Base-by-base conservation (phyloP, 148 eudicot genomes). In the Nepenthes gracilis region DNA sequence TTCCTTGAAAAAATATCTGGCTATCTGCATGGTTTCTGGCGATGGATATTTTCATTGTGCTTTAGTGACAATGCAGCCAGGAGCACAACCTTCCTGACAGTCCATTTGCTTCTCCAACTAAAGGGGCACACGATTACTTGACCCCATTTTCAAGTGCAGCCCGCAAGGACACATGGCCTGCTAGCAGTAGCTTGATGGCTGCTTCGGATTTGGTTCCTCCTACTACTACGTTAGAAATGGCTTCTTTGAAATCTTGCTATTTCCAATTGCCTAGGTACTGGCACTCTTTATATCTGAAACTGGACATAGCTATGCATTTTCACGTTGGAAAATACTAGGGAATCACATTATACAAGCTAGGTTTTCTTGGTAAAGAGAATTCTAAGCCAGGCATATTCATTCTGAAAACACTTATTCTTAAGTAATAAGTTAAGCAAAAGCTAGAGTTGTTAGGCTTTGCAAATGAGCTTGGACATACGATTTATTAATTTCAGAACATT, bases 41-140 rank as follows among this genome's bases (percentile, higher is more conserved):
- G 8, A 52, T 52, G 55, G 55, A 23, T 14, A 52, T 52, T 52
- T 32, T n/a, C 15, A 11, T 6, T 52, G 14, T n/a, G 32, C 2
- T 12, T 52, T 14, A 13, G 54, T 37, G 2, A 59, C 49, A 62
- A 62, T 74, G 72, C 70, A 85, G 97, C 71, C 76, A 81, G 89
- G 97, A 86, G 69, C 91, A 82, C 72, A 80, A 85, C 62, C 95
- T 90, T 61, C 97, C 97, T 1, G 97, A 90, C 34, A 90, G 85
- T 33, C 95, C 90, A 9, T 90, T 90, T 54, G 95, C 95, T 12
- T 90, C 97, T 9, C 91, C 95, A 2, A 74, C 67, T 6, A 84
- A 79, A 78, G 86, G 88, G 2, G 70, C 71, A 1, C 68, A 64
- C 10, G 72, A 74, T 47, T 70, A 57, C 58, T 8, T 13, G 64